These are phyloP conservation scores for Nadsonia fulvescens DNA, from an alignment of 805 yeast genomes.

Conservation along the genomic window DNA sequence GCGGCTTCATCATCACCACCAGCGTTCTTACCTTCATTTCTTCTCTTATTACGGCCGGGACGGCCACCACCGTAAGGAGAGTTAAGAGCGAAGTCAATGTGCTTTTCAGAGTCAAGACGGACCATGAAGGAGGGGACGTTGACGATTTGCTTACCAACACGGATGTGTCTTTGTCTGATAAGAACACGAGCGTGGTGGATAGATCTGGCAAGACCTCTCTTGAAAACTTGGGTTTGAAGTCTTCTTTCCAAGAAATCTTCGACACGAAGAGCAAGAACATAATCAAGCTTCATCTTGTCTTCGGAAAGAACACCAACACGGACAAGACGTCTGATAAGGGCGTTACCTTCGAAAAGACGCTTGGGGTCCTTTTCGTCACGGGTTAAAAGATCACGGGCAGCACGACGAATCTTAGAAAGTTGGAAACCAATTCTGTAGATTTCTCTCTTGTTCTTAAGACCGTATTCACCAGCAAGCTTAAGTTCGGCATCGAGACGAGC, in stretches of 20 bases:
- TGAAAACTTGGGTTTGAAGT: conserved; percentile 99
- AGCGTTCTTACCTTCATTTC: conserved; percentile 47
- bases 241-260: conserved; percentile 99
- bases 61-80: conserved; percentile 99
- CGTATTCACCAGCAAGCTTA: conserved; percentile 97
- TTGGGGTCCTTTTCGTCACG: conserved; percentile 99
- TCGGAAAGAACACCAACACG: conserved; percentile 97
- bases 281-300: conserved; percentile 99
- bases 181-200: conserved; percentile 99
- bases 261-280: conserved; percentile 91
- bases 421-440: conserved; percentile 99
- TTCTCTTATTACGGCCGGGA: conserved; percentile 99
- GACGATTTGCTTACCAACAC: conserved; percentile 99
- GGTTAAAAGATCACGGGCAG: conserved; percentile 99
- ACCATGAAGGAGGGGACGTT: conserved; percentile 98
- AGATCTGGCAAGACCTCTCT: conserved; percentile 97
- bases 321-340: conserved; percentile 98
- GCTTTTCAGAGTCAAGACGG: conserved; percentile 99
- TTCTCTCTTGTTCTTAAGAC: conserved; percentile 99
- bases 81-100: conserved; percentile 97
- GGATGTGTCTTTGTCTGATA: conserved; percentile 97
- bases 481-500: conserved; percentile 99
- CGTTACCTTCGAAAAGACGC: conserved; percentile 99
- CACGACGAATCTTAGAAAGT: conserved; percentile 98
- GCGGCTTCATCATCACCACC: conserved; percentile 61